phyloP scores from a whole-genome alignment of 345 rosid genomes.

The Erucastrum elatum region DNA sequence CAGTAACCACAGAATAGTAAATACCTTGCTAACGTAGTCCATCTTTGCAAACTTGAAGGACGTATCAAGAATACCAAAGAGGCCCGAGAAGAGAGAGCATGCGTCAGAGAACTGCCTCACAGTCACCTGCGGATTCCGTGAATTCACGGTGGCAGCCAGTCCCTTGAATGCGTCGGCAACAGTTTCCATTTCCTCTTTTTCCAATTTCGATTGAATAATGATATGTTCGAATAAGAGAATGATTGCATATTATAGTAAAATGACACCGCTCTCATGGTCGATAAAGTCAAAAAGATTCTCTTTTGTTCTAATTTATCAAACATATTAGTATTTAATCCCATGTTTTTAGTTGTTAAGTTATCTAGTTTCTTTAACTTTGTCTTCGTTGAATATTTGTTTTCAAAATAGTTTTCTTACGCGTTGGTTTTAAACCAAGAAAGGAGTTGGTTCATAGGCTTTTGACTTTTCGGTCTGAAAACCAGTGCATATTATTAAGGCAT shows the following conservation, averaged over 20 bases:
- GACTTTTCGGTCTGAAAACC: neutral
- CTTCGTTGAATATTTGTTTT: neutral
- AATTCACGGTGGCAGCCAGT: constrained; percentile 46
- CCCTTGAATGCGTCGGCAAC: constrained; percentile 62
- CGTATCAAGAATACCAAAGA: constrained; percentile 65
- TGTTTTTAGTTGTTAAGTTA: neutral
- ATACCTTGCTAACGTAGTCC: constrained; percentile 78
- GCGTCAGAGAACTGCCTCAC: constrained; percentile 66
- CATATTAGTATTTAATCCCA: neutral
- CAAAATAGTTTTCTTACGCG: neutral
- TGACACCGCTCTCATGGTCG: neutral
- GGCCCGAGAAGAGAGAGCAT: constrained; percentile 72
- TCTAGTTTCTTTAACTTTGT: neutral
- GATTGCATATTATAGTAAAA: neutral
- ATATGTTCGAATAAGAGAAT: neutral
- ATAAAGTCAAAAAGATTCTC: neutral
- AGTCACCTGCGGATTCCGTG: constrained; percentile 43
- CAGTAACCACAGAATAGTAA: neutral
- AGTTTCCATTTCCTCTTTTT: constrained; percentile 33
- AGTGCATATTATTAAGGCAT: neutral
- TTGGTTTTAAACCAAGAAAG: neutral
- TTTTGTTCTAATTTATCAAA: neutral
- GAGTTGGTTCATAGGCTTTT: neutral
- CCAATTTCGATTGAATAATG: neutral
- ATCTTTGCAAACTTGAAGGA: constrained; percentile 83